Evolutionary conservation across 371 early-diverging fungal species (phyloP), one percentile per base, ranked within the genome.

Genomic region (Mucor plumbeus): DNA sequence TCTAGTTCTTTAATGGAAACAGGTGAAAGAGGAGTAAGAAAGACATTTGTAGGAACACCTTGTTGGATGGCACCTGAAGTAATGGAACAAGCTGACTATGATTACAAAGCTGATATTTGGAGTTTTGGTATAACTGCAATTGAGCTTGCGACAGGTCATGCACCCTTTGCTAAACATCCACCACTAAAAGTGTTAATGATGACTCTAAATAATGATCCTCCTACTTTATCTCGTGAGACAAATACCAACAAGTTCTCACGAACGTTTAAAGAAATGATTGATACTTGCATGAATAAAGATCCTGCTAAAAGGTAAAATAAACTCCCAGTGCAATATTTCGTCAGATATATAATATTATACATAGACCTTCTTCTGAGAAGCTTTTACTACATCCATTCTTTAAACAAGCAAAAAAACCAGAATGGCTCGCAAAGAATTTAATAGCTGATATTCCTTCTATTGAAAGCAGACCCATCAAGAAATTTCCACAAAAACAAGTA

Each of bases 21-120:
- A 40, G 92, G 92, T 13, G 91, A 92, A 61, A 83, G 82, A 63
- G 91, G 89, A 7, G 69, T 86, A 65, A 77, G 96, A 58, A 94
- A 91, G 75, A 95, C 96, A 0, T 95, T 81, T 71, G 82, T 81
- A 21, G 82, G 82, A 55, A 81, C 82, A 68, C 93, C 93, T 5
- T 93, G 93, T 66, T 92, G 92, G 93, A 95, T 95, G 92, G 94
- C 94, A 13, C 91, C 91, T 11, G 91, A 87, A 61, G 87, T 90
- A 5, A 85, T 88, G 85, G 83, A 86, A 61, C 86, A 74, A 39
- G 84, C 87, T 8, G 91, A 89, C 8, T 95, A 95, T 76, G 90
- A 92, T 70, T 89, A 86, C 71, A 91, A 92, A 74, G 95, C 94
- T 2, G 96, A 95, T 72, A 93, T 94, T 53, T 95, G 95, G 93